Evolutionary conservation across 495 filamentous ascomycete species (phyloP).

Genomic region (Achaetomiella virescens): DNA sequence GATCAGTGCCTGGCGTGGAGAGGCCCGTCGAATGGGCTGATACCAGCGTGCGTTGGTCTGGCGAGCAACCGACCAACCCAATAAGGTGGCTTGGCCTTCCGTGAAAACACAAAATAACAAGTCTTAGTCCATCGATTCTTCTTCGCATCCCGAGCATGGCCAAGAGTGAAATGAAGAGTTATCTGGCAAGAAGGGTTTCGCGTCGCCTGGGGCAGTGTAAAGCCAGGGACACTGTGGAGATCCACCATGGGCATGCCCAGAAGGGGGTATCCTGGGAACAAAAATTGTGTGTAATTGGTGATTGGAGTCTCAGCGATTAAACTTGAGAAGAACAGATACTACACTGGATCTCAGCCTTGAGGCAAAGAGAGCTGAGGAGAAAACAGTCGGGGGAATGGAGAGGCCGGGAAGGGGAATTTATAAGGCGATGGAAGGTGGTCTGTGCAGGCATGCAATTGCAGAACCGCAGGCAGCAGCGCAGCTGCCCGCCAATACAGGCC

Average conservation of each 20-base stretch:
- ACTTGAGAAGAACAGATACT: constrained; percentile 99
- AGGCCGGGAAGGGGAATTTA: constrained; percentile 19
- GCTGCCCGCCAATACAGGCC: too few species aligned
- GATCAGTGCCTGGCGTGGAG: not conserved
- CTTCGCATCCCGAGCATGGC: not conserved
- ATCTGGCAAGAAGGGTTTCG: constrained; percentile 49
- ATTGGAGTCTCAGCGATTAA: constrained; percentile 72
- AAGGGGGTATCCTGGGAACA: constrained; percentile 27
- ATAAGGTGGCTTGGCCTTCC: too few species aligned
- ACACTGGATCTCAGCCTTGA: constrained; percentile 97
- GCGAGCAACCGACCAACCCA: too few species aligned
- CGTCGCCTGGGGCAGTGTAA: constrained; percentile 77
- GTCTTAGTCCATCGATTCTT: too few species aligned
- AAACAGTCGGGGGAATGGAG: constrained; percentile 20
- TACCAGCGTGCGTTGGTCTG: too few species aligned
- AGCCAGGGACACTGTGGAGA: constrained; percentile 29
- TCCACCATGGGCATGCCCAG: constrained; percentile 34
- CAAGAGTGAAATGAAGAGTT: not conserved
- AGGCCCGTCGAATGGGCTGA: too few species aligned
- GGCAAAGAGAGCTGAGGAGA: constrained; percentile 51
- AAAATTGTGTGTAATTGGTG: constrained; percentile 85
- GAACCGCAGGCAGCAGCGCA: too few species aligned
- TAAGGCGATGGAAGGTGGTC: constrained; percentile 14
- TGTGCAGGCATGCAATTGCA: constrained; percentile 22
- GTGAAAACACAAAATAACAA: too few species aligned